Base-by-base conservation (phyloP, 768 basidiomycete genomes). In the Phanerochaete sordida region DNA sequence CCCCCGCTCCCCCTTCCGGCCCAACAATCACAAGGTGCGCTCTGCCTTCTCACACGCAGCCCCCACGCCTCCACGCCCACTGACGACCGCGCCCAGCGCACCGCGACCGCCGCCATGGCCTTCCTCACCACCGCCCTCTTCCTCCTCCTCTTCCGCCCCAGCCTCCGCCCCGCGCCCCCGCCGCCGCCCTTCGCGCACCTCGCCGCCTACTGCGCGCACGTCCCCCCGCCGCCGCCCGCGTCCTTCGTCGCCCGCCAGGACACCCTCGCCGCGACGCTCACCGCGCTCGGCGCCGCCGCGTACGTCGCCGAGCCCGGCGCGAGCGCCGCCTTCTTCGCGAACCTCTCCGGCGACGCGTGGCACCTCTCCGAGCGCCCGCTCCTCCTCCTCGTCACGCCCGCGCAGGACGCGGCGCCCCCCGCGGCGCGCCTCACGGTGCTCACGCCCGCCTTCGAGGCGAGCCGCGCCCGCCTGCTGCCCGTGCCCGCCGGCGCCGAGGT, bases 221-320 rank as follows among this genome's bases (percentile, higher is more conserved):
- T 78, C 21, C 65, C 76, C n/a, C 78, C 85, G 9, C 86, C 89
- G 63, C 61, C 65, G 21, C 49, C 69, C 1, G 60, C 68, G 11
- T 83, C 85, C 56, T 84, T 81, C 64, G 68, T 76, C 24, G 69
- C 69, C 30, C 80, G 87, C n/a, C 90, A 89, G 65, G 75, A 66
- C 5, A 62, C 70, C 9, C 77, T 91, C 28, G 85, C 86, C 1
- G 73, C 69, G 0, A 28, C n/a, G 28, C 77, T 91, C 19, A 69
- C 75, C 56, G 61, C 70, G 5, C 75, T 84, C 27, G 80, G 83
- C 30, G 86, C 81, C 0, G 78, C 83, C 7, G 87, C 88, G 16
- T 94, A 90, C 69, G 81, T 95, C 33, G 83, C 88, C 6, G 92
- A 95, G 69, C 91, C 93, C 26, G 85, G 89, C 0, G 82, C 90